phyloP scores from a whole-genome alignment of 805 yeast species.

The Ogataea philodendri region DNA sequence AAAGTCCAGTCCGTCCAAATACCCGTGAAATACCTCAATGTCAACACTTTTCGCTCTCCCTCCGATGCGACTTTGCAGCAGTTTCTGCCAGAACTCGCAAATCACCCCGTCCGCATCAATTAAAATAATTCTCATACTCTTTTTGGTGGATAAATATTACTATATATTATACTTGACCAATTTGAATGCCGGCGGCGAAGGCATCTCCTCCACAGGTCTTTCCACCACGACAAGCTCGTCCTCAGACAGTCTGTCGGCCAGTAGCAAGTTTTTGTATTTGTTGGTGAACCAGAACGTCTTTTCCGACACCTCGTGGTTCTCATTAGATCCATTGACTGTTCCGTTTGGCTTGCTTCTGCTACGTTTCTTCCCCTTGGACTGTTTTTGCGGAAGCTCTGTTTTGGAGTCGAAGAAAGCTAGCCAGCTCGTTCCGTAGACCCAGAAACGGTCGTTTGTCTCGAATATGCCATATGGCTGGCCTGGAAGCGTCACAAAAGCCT shows the following conservation, averaged over 20 bases:
- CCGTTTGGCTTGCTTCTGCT: constrained; percentile 30
- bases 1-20: neutral
- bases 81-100: constrained; percentile 10
- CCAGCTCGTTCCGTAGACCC: constrained; percentile 92
- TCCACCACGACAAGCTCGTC: constrained; percentile 72
- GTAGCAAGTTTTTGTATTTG: constrained; percentile 71
- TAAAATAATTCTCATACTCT: constrained; percentile 32
- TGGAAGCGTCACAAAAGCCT: constrained; percentile 50
- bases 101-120: constrained; percentile 1
- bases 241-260: constrained; percentile 50
- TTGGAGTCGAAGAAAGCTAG: constrained; percentile 67
- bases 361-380: constrained; percentile 26
- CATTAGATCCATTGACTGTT: constrained; percentile 33
- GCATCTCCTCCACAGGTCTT: constrained; percentile 58
- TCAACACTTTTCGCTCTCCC: constrained; percentile 1
- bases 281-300: constrained; percentile 71
- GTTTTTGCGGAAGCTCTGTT: constrained; percentile 41
- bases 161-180: constrained; percentile 50
- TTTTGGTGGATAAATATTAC: constrained; percentile 17
- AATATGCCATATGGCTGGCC: constrained; percentile 78
- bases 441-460: constrained; percentile 44
- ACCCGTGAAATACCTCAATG: constrained; percentile 1
- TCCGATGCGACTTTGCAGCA: constrained; percentile 1
- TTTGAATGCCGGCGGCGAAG: constrained; percentile 63
- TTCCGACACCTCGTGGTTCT: constrained; percentile 18